Evolutionary conservation across 148 eudicot species (phyloP).

Genomic region (Vaccinium corymbosum): DNA sequence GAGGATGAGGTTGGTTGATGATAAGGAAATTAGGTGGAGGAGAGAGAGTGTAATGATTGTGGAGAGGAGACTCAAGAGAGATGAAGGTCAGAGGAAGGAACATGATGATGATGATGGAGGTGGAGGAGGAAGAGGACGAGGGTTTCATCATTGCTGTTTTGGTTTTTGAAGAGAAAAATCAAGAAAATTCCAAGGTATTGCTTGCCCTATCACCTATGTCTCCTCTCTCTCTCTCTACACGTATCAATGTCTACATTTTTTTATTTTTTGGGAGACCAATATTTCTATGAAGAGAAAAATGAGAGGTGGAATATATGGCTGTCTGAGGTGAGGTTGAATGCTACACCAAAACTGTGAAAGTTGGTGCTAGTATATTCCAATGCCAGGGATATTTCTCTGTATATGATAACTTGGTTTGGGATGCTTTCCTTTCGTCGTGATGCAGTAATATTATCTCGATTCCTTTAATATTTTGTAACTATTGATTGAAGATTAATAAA

Average conservation of each 20-base stretch:
- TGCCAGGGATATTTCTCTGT: no score
- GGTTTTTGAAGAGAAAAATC: background rate
- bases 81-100: background rate
- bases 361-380: background rate
- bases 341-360: conserved; percentile 3
- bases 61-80: background rate
- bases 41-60: conserved; percentile 19
- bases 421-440: no score
- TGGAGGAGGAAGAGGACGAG: conserved; percentile 17
- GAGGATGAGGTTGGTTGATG: conserved; percentile 15
- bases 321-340: background rate
- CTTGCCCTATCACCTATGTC: conserved; percentile 15
- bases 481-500: no score
- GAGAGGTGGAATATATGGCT: background rate
- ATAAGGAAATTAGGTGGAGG: conserved; percentile 6
- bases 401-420: no score
- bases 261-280: no score
- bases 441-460: no score
- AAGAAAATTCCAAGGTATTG: conserved; percentile 21
- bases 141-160: conserved; percentile 23
- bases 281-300: background rate
- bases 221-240: background rate
- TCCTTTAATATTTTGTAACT: no score
- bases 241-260: no score
- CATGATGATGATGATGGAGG: background rate